Base-by-base conservation (phyloP, 495 filamentous ascomycete species). In the Aspergillus asperescens region DNA sequence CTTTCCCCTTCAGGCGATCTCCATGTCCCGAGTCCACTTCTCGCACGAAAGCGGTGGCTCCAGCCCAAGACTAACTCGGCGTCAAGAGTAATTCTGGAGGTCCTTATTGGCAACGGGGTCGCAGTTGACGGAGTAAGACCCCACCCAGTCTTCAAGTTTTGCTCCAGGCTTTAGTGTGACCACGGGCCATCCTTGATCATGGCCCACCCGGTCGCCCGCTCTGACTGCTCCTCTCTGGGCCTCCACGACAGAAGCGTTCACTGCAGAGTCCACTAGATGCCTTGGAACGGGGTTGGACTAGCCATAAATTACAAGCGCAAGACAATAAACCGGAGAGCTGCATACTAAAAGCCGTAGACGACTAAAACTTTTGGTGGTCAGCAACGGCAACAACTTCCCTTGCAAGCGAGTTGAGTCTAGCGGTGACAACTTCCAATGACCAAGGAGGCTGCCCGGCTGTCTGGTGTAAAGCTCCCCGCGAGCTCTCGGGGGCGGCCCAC, bases 1-100 rank as follows among this genome's bases (percentile, higher is more conserved):
- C 45, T 56, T 60, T 54, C 57, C 57, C 49, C 40, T 60, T 60
- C 50, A 48, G 50, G 57, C 28, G 8, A 40, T 50, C 44, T 38
- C 54, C 45, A 37, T 32, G 7, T 34, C 44, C 46, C 57, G 44
- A 35, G 29, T 43, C 57, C 57, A 60, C 50, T 54, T 27, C 48
- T 57, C 41, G 48, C 38, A 31, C 37, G 49, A 52, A 52, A 52
- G 28, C 13, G 34, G 38, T 19, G n/a, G 15, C 22, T 20, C 23
- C n/a, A 40, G 48, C 7, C 39, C 43, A 27, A 44, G 44, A 22
- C 32, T n/a, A 40, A 49, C 22, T 34, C 9, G 29, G 25, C 44
- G 39, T 35, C 37, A 47, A 37, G 45, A 50, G 29, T n/a, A 58
- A 58, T 54, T 40, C 37, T 13, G 6, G 7, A 1, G 39, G 28